Percentiles rank a stretch among this genome's conserved stretches.
phyloP scores from a whole-genome alignment of 2,329 filamentous ascomycete genomes.

The Raffaelea arxii region DNA sequence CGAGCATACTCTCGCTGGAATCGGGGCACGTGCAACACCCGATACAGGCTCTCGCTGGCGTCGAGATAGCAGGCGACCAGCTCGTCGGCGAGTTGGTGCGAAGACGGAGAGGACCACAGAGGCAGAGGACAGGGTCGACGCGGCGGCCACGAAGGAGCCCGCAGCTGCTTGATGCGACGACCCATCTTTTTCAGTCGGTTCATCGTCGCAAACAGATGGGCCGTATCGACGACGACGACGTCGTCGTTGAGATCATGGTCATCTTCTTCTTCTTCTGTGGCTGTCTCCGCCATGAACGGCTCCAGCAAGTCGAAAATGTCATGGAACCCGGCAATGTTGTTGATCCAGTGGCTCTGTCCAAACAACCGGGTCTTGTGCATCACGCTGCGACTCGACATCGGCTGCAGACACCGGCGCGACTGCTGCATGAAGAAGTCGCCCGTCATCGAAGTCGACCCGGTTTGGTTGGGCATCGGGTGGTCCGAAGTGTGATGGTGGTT shows the following conservation, averaged over 20 bases:
- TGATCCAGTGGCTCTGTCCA: constrained; percentile 49
- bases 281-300: constrained; percentile 20
- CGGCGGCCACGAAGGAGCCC: constrained; percentile 17
- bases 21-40: constrained; percentile 47
- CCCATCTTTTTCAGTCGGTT: constrained; percentile 42
- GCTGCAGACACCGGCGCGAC: neutral
- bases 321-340: constrained; percentile 8
- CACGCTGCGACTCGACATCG: constrained; percentile 9
- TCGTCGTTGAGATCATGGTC: too few species aligned
- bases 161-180: constrained; percentile 38
- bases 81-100: constrained; percentile 34
- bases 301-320: constrained; percentile 8
- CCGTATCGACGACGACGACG: constrained; percentile 26
- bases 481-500: neutral
- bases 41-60: constrained; percentile 44
- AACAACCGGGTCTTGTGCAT: constrained; percentile 42
- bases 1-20: constrained; percentile 41
- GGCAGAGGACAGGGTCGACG: constrained; percentile 29
- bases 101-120: too few species aligned
- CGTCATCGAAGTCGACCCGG: neutral
- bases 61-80: constrained; percentile 44
- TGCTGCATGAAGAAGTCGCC: constrained; percentile 1
- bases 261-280: too few species aligned
- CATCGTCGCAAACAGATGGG: constrained; percentile 22
- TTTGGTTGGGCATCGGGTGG: neutral